Percentiles rank a stretch among this genome's conserved stretches.
These are phyloP conservation scores for Fraxinus albicans DNA, from an alignment of 305 asterid genomes.

Conservation along the genomic window DNA sequence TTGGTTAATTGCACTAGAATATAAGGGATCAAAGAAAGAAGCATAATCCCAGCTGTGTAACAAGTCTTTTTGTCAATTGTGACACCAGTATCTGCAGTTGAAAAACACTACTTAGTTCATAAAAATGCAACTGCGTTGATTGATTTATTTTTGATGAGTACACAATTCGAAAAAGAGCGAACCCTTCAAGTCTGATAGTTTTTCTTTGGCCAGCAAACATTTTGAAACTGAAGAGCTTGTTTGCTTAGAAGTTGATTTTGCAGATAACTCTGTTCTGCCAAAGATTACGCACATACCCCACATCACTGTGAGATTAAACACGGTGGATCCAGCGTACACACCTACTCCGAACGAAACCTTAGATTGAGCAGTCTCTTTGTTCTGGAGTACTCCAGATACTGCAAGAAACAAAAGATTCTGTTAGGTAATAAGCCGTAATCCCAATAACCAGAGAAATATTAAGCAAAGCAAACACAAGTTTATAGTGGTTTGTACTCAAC, in stretches of 20 bases:
- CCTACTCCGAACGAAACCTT: slow-evolving; percentile 43
- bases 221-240: slow-evolving; percentile 21
- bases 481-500: neutral
- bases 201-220: slow-evolving; percentile 16
- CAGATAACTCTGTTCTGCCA: slow-evolving; percentile 29
- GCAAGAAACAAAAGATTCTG: neutral
- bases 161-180: neutral
- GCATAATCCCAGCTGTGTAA: slow-evolving; percentile 52
- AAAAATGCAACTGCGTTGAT: neutral
- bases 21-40: slow-evolving; percentile 46
- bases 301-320: slow-evolving; percentile 44
- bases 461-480: neutral
- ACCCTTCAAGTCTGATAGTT: slow-evolving; percentile 18
- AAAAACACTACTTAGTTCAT: neutral
- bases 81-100: slow-evolving; percentile 34
- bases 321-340: slow-evolving; percentile 48
- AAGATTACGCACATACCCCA: slow-evolving; percentile 50
- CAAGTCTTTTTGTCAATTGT: slow-evolving; percentile 36
- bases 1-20: slow-evolving; percentile 28
- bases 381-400: slow-evolving; percentile 44
- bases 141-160: neutral
- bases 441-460: neutral
- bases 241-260: neutral
- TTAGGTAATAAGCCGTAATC: neutral
- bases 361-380: slow-evolving; percentile 39